phyloP scores from a whole-genome alignment of 257 asterid species.

The Nyctanthes arbortristis region DNA sequence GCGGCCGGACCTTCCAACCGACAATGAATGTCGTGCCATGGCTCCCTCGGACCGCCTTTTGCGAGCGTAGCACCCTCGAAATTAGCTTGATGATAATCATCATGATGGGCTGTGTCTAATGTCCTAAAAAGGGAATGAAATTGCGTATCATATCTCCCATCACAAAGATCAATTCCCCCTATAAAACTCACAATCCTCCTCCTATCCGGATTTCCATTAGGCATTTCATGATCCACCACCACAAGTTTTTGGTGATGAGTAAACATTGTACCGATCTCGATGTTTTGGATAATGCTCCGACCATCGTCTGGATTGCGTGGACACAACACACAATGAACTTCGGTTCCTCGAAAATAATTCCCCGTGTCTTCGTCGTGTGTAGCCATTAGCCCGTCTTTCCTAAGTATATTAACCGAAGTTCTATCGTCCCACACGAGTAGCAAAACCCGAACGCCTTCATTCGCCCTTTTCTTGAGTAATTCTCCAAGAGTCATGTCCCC shows the following conservation, averaged over 20 bases:
- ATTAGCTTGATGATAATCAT: constrained; percentile 37
- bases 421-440: constrained; percentile 44
- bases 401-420: constrained; percentile 26
- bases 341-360: constrained; percentile 20
- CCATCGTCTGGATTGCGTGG: constrained; percentile 43
- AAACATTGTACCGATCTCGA: constrained; percentile 29
- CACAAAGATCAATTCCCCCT: constrained; percentile 38
- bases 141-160: constrained; percentile 38
- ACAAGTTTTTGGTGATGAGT: constrained; percentile 39
- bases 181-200: constrained; percentile 36
- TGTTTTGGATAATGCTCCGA: constrained; percentile 27
- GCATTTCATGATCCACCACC: constrained; percentile 30
- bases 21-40: constrained; percentile 47
- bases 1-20: constrained; percentile 34
- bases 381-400: constrained; percentile 30
- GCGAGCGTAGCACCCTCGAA: constrained; percentile 23
- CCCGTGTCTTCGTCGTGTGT: constrained; percentile 41
- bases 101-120: constrained; percentile 22
- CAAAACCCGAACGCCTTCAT: constrained; percentile 35
- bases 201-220: constrained; percentile 13
- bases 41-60: constrained; percentile 41
- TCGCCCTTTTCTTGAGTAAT: constrained; percentile 28
- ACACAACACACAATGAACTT: constrained; percentile 33
- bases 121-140: constrained; percentile 37
- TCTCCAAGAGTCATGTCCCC: constrained; percentile 33